Conservation (phyloP, 106 monocot genomes). For the Dioscorea zingiberensis region DNA sequence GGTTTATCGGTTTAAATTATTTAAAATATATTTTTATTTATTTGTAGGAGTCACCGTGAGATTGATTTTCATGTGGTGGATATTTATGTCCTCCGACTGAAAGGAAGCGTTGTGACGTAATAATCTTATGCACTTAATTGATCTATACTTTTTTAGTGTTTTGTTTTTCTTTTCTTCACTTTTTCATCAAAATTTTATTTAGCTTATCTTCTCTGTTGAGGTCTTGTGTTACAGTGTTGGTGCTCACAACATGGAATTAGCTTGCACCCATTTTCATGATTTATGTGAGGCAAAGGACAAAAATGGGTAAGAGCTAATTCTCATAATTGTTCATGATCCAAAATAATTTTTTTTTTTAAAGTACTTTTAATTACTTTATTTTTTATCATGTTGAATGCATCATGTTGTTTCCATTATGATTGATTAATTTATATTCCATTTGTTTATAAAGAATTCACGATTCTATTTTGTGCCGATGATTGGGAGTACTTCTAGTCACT, state of each 20-base stretch:
- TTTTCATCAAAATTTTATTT: neutral
- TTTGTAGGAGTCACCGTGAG: slow-evolving; percentile 29
- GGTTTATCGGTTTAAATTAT: neutral
- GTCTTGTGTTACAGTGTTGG: slow-evolving; percentile 40
- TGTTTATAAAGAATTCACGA: neutral
- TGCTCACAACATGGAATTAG: slow-evolving; percentile 23
- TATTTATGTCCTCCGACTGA: slow-evolving; percentile 51
- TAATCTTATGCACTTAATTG: neutral
- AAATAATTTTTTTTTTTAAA: neutral
- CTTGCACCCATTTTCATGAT: neutral
- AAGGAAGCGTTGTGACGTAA: slow-evolving; percentile 71
- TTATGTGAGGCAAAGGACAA: neutral
- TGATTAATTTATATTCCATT: no score
- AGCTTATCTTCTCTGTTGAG: neutral
- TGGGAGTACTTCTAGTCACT: no score
- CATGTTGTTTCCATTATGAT: no score
- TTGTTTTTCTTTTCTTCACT: neutral
- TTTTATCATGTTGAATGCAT: no score
- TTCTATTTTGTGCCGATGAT: neutral
- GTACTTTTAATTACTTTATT: no score
- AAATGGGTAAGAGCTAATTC: neutral
- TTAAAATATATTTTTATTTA: no score
- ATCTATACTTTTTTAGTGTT: no score
- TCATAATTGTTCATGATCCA: neutral
- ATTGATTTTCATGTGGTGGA: slow-evolving; percentile 47